Percentiles rank a stretch among this genome's conserved stretches.
Conservation (phyloP, 371 early-diverging fungal species). For the Globomyces sp. region DNA sequence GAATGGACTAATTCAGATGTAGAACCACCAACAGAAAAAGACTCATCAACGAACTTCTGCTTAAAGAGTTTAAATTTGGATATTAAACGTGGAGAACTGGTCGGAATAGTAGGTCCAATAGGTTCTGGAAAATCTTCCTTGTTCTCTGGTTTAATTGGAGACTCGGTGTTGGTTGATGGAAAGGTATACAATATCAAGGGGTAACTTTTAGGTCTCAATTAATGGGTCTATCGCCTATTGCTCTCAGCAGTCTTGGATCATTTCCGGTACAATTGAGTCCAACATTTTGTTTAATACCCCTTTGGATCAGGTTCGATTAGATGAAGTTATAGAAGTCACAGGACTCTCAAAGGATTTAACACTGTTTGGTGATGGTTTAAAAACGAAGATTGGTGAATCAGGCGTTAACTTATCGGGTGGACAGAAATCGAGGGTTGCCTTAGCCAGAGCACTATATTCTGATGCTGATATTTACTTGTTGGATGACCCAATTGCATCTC, state of each 20-base stretch:
- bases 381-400: slow-evolving; percentile 63
- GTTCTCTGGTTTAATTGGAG: slow-evolving; percentile 35
- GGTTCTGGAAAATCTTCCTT: slow-evolving; percentile 54
- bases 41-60: not conserved
- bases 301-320: not conserved
- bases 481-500: slow-evolving; percentile 68
- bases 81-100: slow-evolving; percentile 15
- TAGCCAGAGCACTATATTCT: slow-evolving; percentile 53
- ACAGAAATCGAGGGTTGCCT: slow-evolving; percentile 50
- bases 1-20: too few species aligned
- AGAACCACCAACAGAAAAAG: too few species aligned
- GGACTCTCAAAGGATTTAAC: not conserved
- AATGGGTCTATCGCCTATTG: slow-evolving; percentile 31
- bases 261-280: slow-evolving; percentile 45
- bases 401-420: slow-evolving; percentile 24
- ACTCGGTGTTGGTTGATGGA: slow-evolving; percentile 38
- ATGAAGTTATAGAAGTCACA: not conserved
- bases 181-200: too few species aligned
- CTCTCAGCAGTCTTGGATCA: slow-evolving; percentile 50
- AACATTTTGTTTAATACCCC: slow-evolving; percentile 45
- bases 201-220: not conserved
- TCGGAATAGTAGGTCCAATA: slow-evolving; percentile 47
- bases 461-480: slow-evolving; percentile 26
- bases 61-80: not conserved
- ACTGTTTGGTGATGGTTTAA: not conserved